Conservation (phyloP, 345 rosid species). For the Ceriops decandra region DNA sequence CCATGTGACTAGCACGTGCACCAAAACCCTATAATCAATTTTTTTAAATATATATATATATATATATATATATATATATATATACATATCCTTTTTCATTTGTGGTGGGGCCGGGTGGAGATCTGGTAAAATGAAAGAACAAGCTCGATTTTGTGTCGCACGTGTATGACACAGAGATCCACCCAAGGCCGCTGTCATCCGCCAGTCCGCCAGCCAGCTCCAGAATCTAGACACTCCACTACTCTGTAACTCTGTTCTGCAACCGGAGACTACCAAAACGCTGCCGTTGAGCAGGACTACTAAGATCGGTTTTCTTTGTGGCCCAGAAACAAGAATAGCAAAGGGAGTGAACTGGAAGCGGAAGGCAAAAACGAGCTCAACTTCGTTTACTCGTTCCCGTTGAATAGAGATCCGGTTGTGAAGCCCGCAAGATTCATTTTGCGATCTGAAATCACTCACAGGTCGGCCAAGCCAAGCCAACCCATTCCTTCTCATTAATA, state of each 20-base stretch:
- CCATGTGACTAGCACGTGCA: neutral
- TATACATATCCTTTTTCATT: neutral
- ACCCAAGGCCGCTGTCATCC: neutral
- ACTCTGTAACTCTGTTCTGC: neutral
- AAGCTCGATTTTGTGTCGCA: neutral
- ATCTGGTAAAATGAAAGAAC: neutral
- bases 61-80: no score
- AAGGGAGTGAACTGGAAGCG: conserved; percentile 27
- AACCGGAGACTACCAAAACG: neutral
- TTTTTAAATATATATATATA: no score
- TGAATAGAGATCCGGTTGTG: conserved; percentile 34
- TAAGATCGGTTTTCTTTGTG: neutral
- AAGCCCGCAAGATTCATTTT: conserved; percentile 29
- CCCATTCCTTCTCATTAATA: neutral
- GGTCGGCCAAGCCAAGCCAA: conserved; percentile 11
- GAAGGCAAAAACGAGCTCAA: conserved; percentile 44
- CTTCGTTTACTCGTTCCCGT: conserved; percentile 48
- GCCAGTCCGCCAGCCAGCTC: neutral
- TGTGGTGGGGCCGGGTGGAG: neutral
- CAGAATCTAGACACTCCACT: neutral
- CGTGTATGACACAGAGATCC: conserved; percentile 1
- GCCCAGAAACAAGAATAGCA: conserved; percentile 55
- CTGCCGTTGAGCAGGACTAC: neutral
- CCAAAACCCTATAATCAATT: neutral
- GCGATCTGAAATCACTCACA: conserved; percentile 35